Conservation (phyloP, 805 yeast genomes). For the Saturnispora diversa region DNA sequence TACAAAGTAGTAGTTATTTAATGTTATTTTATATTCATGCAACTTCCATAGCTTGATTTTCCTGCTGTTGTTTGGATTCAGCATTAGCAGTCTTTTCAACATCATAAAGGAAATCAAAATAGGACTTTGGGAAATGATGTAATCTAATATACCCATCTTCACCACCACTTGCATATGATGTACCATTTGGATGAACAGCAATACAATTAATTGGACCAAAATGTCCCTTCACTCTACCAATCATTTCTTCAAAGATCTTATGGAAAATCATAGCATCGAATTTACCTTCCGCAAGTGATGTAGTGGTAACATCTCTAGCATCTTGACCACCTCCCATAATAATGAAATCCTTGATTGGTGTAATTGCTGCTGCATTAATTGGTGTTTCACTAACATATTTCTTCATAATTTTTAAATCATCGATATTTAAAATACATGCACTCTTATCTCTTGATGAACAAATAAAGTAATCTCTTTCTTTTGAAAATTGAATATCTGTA, state of each 20-base stretch:
- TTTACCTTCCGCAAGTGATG: constrained; percentile 86
- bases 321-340: constrained; percentile 99
- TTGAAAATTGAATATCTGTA: constrained; percentile 85
- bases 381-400: constrained; percentile 84
- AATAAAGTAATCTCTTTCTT: constrained; percentile 81
- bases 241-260: constrained; percentile 89
- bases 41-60: constrained; percentile 3
- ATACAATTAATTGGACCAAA: constrained; percentile 96
- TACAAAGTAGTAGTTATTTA: background rate
- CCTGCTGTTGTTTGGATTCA: constrained; percentile 26
- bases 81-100: constrained; percentile 69
- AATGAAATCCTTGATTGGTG: constrained; percentile 86
- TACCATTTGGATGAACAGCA: constrained; percentile 91
- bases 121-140: constrained; percentile 86
- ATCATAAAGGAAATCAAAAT: constrained; percentile 88
- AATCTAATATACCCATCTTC: constrained; percentile 97
- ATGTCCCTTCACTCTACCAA: constrained; percentile 96
- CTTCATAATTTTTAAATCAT: constrained; percentile 62
- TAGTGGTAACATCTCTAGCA: constrained; percentile 97
- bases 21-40: constrained; percentile 2
- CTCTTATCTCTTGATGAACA: constrained; percentile 89
- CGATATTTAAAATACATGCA: constrained; percentile 72
- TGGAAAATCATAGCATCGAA: constrained; percentile 96
- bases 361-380: constrained; percentile 88
- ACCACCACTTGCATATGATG: constrained; percentile 92